phyloP scores from a whole-genome alignment of 441 rosid species.

The Arabidopsis lyrata region DNA sequence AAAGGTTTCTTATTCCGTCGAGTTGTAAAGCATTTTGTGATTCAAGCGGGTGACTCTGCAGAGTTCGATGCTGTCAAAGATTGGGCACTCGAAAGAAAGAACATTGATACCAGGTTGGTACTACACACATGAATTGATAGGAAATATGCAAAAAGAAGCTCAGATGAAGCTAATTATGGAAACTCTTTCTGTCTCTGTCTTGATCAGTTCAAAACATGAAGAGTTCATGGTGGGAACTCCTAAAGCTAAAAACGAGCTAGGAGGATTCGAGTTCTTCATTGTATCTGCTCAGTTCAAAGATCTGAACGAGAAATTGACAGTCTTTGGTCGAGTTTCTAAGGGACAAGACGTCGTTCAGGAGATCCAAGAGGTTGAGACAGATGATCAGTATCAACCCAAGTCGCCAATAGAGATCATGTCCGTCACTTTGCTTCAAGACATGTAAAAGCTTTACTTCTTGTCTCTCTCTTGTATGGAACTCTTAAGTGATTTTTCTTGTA shows the following conservation, averaged over 20 bases:
- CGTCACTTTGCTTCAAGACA: constrained; percentile 57
- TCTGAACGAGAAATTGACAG: constrained; percentile 57
- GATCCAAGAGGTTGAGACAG: constrained; percentile 61
- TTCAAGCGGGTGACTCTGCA: constrained; percentile 60
- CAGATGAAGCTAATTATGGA: constrained; percentile 1
- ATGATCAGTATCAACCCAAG: constrained; percentile 65
- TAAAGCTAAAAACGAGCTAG: constrained; percentile 56
- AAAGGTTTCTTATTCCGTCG: constrained; percentile 62
- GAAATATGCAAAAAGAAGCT: too few relatives aligned
- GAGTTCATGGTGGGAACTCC: constrained; percentile 74
- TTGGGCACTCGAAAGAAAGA: constrained; percentile 62
- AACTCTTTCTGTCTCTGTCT: constrained; percentile 1
- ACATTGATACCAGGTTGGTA: constrained; percentile 40
- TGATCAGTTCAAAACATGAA: constrained; percentile 64
- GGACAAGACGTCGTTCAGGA: constrained; percentile 69
- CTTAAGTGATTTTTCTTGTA: constrained; percentile 1
- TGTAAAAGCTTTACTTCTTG: constrained; percentile 35
- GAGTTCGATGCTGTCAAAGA: constrained; percentile 54
- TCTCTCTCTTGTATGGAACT: background rate
- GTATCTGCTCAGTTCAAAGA: constrained; percentile 62
- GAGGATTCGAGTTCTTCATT: constrained; percentile 63
- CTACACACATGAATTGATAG: background rate
- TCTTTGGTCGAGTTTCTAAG: constrained; percentile 60
- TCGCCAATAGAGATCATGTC: constrained; percentile 55
- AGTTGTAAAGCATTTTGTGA: constrained; percentile 65